Conservation (phyloP, 2,329 filamentous ascomycete species). For the Scedosporium boydii region DNA sequence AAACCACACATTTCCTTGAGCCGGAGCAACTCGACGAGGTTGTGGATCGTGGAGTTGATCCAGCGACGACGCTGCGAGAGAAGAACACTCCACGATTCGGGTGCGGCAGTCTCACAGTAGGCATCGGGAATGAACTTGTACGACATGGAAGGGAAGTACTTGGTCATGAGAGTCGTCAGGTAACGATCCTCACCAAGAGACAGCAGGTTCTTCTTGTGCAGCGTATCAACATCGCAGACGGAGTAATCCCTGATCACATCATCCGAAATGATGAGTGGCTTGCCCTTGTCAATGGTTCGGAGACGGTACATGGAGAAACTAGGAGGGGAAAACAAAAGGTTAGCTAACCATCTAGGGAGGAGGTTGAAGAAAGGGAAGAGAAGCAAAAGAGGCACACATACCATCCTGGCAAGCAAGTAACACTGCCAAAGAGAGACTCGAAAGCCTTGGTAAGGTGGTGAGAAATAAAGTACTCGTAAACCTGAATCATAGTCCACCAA, state of each 20-base stretch:
- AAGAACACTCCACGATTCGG: slow-evolving; percentile 86
- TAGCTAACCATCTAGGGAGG: not conserved
- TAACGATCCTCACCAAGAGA: slow-evolving; percentile 95
- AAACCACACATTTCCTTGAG: slow-evolving; percentile 95
- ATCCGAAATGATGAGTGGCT: slow-evolving; percentile 88
- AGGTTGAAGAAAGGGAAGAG: slow-evolving; percentile 3
- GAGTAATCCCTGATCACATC: slow-evolving; percentile 80
- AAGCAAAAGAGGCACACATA: slow-evolving; percentile 41
- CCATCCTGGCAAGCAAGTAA: slow-evolving; percentile 98
- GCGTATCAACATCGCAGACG: slow-evolving; percentile 80
- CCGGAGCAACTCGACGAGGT: slow-evolving; percentile 80
- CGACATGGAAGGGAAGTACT: slow-evolving; percentile 89
- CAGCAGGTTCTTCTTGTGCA: slow-evolving; percentile 93
- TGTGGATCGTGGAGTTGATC: slow-evolving; percentile 99
- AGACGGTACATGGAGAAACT: slow-evolving; percentile 99
- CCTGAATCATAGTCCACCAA: slow-evolving; percentile 99
- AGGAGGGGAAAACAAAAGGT: not conserved
- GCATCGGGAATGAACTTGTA: slow-evolving; percentile 95
- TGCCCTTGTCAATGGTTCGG: slow-evolving; percentile 85
- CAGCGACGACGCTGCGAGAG: slow-evolving; percentile 97
- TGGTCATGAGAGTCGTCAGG: slow-evolving; percentile 95
- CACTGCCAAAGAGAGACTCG: slow-evolving; percentile 93
- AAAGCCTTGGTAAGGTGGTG: slow-evolving; percentile 96
- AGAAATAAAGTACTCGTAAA: slow-evolving; percentile 99
- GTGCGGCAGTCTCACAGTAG: slow-evolving; percentile 86